Evolutionary conservation across 441 rosid species (phyloP).

Genomic region (Jatropha multifida): DNA sequence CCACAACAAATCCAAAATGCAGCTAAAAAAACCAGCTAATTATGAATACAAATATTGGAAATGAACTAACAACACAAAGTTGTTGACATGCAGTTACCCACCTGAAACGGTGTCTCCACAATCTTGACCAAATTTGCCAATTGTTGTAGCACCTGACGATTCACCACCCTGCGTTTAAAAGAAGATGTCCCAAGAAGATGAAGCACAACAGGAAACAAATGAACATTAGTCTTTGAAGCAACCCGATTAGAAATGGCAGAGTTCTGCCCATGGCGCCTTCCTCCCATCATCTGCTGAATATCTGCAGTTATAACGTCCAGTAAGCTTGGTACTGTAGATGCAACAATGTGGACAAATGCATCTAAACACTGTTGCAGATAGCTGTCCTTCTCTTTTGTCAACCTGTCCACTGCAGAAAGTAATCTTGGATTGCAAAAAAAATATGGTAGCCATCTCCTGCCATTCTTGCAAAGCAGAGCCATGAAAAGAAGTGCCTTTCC

Average conservation of each 20-base stretch:
- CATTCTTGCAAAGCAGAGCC: slow-evolving; percentile 83
- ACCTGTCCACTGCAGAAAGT: slow-evolving; percentile 77
- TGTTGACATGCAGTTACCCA: slow-evolving; percentile 32
- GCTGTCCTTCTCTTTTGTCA: slow-evolving; percentile 85
- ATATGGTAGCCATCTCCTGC: slow-evolving; percentile 84
- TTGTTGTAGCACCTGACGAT: slow-evolving; percentile 66
- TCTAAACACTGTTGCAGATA: slow-evolving; percentile 73
- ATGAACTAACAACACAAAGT: slow-evolving; percentile 5
- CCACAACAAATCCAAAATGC: slow-evolving; percentile 10
- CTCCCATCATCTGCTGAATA: slow-evolving; percentile 84
- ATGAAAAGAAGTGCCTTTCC: slow-evolving; percentile 82
- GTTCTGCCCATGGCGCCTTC: slow-evolving; percentile 76
- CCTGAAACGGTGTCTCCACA: slow-evolving; percentile 88
- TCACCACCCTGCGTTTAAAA: slow-evolving; percentile 75
- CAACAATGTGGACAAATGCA: slow-evolving; percentile 64
- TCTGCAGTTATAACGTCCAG: slow-evolving; percentile 75
- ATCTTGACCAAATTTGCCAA: slow-evolving; percentile 75
- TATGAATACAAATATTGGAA: slow-evolving; percentile 10
- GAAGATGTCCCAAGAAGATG: slow-evolving; percentile 84
- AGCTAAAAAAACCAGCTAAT: neutral
- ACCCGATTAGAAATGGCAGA: slow-evolving; percentile 60
- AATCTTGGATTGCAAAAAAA: slow-evolving; percentile 78
- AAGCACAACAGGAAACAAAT: slow-evolving; percentile 81
- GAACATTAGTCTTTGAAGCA: slow-evolving; percentile 62
- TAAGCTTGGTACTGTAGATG: slow-evolving; percentile 70